A percentile compares a stretch with the other conserved stretches of the same genome.
Conservation (phyloP, 2,329 filamentous ascomycete species). For the Dactylellina cionopaga region DNA sequence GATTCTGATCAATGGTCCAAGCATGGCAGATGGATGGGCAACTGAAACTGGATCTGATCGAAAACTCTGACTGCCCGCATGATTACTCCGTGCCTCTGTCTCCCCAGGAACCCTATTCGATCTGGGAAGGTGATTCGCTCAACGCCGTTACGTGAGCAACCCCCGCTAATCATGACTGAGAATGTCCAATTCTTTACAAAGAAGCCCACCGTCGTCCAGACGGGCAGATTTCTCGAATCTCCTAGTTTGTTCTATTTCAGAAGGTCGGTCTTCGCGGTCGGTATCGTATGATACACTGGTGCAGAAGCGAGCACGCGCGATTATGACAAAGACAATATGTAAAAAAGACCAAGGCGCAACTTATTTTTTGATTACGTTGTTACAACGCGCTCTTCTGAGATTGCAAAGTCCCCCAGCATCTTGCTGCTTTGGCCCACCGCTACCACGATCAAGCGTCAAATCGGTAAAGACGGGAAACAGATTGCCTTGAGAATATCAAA, state of each 20-base stretch:
- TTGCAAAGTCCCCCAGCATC: slow-evolving; percentile 17
- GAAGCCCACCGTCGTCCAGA: no score
- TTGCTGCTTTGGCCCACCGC: background rate
- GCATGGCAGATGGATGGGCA: no score
- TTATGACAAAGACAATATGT: background rate
- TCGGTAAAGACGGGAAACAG: slow-evolving; percentile 18
- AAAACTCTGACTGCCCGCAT: slow-evolving; percentile 32
- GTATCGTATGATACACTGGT: slow-evolving; percentile 2
- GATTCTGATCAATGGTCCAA: no score
- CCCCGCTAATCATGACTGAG: background rate
- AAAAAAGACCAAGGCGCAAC: slow-evolving; percentile 7
- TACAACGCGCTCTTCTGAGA: background rate
- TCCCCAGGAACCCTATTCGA: background rate
- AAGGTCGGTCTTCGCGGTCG: background rate
- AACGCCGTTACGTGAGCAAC: slow-evolving; percentile 9
- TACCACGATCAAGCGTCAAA: slow-evolving; percentile 11
- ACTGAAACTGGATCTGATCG: slow-evolving; percentile 38
- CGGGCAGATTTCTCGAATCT: slow-evolving; percentile 8
- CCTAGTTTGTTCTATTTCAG: background rate
- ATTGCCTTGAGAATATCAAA: slow-evolving; percentile 24
- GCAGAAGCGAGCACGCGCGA: background rate
- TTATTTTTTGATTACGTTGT: slow-evolving; percentile 11
- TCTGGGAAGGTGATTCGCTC: slow-evolving; percentile 39
- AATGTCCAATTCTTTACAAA: slow-evolving; percentile 13
- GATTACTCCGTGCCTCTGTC: no score